These are phyloP conservation scores for Coemansia sp. DNA, from an alignment of 192 early-diverging fungal genomes.

Conservation along the genomic window DNA sequence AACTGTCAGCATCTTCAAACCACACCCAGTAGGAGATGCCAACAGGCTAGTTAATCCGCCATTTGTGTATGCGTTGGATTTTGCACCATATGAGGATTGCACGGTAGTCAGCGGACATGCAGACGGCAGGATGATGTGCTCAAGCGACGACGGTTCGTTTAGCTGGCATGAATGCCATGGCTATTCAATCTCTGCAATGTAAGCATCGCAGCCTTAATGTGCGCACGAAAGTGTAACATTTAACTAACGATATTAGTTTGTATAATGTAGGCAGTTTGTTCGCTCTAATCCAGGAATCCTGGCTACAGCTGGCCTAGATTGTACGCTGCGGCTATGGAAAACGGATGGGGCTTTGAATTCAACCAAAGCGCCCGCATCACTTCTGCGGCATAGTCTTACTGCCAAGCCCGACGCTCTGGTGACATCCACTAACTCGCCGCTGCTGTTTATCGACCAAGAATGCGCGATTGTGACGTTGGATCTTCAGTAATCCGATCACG, in stretches of 20 bases:
- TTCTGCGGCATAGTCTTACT: background rate
- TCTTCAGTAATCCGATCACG: background rate
- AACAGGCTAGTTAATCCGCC: constrained; percentile 40
- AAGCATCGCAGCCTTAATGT: constrained; percentile 2
- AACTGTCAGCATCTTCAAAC: background rate
- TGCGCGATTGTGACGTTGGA: constrained; percentile 15
- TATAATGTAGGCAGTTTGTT: constrained; percentile 36
- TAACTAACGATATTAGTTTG: background rate
- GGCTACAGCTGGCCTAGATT: constrained; percentile 45
- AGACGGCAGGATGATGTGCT: constrained; percentile 47
- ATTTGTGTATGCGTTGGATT: constrained; percentile 46
- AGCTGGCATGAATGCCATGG: constrained; percentile 32
- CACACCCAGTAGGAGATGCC: background rate
- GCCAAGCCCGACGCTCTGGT: constrained; percentile 38
- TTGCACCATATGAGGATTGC: constrained; percentile 16
- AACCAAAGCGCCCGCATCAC: too few relatives aligned
- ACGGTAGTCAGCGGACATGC: constrained; percentile 47
- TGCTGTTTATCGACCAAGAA: constrained; percentile 29
- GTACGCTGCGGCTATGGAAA: constrained; percentile 32
- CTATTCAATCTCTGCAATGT: constrained; percentile 50
- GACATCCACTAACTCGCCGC: constrained; percentile 8
- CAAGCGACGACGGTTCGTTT: constrained; percentile 1
- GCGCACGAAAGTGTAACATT: background rate
- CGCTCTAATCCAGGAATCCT: constrained; percentile 25
- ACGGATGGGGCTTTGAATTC: constrained; percentile 20